Evolutionary conservation across 2,329 filamentous ascomycete species (phyloP).

Genomic region (Xylariaceae sp.): DNA sequence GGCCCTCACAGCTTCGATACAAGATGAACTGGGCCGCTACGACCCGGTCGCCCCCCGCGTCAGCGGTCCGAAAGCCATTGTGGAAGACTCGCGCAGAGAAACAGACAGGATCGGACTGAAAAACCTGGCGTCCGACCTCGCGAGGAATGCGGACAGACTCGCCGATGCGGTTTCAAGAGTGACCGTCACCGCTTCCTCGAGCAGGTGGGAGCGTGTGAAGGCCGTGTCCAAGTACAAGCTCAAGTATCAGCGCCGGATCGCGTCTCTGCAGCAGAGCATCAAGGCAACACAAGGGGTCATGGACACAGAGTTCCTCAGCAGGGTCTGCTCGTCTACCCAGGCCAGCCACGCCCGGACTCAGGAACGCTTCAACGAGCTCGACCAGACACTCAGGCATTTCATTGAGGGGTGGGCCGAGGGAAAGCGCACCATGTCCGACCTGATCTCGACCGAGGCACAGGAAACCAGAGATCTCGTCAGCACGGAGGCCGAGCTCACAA

Average conservation of each 20-base stretch:
- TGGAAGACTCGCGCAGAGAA: background rate
- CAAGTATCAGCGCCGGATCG: conserved; percentile 1
- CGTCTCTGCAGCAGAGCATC: conserved; percentile 3
- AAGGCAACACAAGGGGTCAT: background rate
- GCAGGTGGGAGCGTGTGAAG: background rate
- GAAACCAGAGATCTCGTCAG: conserved; percentile 5
- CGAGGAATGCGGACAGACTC: conserved; percentile 2
- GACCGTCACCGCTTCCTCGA: background rate
- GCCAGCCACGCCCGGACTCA: conserved; percentile 3
- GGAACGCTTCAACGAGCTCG: conserved; percentile 2
- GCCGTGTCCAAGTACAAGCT: conserved; percentile 2
- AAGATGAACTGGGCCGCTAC: background rate
- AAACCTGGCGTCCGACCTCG: conserved; percentile 4
- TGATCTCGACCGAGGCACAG: conserved; percentile 5
- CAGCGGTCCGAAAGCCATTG: background rate
- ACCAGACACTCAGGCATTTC: conserved; percentile 4
- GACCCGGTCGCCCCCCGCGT: background rate
- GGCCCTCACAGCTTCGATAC: conserved; percentile 1
- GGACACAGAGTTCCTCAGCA: conserved; percentile 5
- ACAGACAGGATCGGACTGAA: conserved; percentile 3
- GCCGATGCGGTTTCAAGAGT: conserved; percentile 1
- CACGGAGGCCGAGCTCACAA: conserved; percentile 1
- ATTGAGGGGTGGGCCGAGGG: conserved; percentile 8
- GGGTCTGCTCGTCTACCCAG: conserved; percentile 9
- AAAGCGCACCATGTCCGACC: conserved; percentile 3